Base-by-base conservation (phyloP, 345 rosid genomes). In the Gossypium stocksii region DNA sequence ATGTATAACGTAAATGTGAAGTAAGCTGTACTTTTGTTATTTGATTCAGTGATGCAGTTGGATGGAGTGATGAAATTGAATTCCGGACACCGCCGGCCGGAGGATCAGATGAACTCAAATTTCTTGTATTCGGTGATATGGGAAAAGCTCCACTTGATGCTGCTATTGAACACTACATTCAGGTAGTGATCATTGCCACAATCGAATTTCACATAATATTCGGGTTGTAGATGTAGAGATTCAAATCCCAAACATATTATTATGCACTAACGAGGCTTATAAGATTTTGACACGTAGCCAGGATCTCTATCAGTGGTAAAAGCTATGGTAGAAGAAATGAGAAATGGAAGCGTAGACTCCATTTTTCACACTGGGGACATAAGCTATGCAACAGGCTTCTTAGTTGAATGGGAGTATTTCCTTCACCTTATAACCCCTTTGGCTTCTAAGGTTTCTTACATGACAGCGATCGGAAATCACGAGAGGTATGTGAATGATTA, bases 361-460 rank as follows among this genome's bases (percentile, higher is more conserved):
- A 80, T 90, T 75, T 90, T 90, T 79, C 95, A 90, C 85, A 87
- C 87, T 60, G 95, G 95, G 69, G 95, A 88, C 76, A 88, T 90
- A 72, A 88, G 92, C 81, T 90, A 90, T 60, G 92, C 95, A 45
- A 90, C 95, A 0, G 95, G 95, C 6, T 88, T 88, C 65, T 74
- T 88, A 25, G 95, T 86, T 23, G 95, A 90, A 79, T 90, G 92
- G 95, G 92, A 90, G 54, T 90, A 58, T 76, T 90, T 88, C 74
- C 91, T 90, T 62, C 73, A 83, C 22, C 92, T 80, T 25, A 86
- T 87, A 41, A 77, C 9, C 53, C 92, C 91, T 6, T 10, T 87
- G 76, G 95, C 95, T 34, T 90, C 92, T 19, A 79, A 54, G 75
- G 84, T 90, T 72, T 62, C 91, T 52, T 90, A 90, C 88, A 86